Evolutionary conservation across 495 filamentous ascomycete species (phyloP), one percentile per base, ranked within the genome.

Genomic region (Penicillium tannophilum): DNA sequence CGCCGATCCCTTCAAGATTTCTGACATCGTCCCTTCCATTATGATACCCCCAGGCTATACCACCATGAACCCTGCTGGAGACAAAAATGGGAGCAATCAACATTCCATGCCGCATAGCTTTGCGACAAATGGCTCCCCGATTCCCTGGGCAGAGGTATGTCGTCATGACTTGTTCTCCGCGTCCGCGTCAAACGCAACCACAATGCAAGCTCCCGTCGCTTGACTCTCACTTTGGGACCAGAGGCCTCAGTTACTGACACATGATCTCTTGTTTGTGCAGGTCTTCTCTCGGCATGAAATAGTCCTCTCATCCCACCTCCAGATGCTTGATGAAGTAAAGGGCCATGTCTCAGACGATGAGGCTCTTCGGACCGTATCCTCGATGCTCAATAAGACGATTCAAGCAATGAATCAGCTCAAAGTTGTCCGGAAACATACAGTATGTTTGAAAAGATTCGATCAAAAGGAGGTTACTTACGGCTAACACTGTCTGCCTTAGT

Each of bases 311-410:
- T 72, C 72, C 4, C 77, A 80, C 58, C 47, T 76, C 0, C 62
- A 67, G 14, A 64, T 76, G 62, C 64, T 78, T 6, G 55, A 71
- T 10, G 53, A 55, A 44, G 69, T 75, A 10, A 66, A 72, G 55
- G 41, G 17, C 1, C 63, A 70, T 23, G 33, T 51, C 4, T 51
- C 60, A 6, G 67, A 72, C 45, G 56, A 36, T 10, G 68, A 75
- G 36, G 60, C 63, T 3, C 65, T 57, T 19, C 67, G 63, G 23
- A 50, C 71, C 6, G 52, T 78, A 6, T 63, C 72, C 0, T 53
- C 67, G 6, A 77, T 80, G 71, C 46, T 76, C 20, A 71, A 72
- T 28, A 76, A 65, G 62, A 75, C 77, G 7, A 59, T 73, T 17
- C 69, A 71, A 42, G 59, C 76, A 28, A 63, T 75, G 42, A 63